Evolutionary conservation across 305 asterid species (phyloP).

Genomic region (Solanum hybrid): DNA sequence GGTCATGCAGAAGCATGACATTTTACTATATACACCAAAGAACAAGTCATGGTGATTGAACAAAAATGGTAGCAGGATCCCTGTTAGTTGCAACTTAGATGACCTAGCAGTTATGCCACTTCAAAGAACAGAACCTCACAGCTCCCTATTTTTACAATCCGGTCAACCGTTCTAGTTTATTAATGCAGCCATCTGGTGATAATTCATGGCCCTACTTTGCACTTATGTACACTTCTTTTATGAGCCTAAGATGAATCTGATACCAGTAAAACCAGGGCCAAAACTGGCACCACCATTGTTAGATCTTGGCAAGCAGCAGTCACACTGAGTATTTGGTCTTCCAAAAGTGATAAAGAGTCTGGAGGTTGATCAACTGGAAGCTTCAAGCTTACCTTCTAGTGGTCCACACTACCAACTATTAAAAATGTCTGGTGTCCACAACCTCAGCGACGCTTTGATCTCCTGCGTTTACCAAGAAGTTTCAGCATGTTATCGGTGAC

Average conservation of each 20-base stretch:
- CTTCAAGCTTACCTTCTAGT: not conserved
- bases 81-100: not conserved
- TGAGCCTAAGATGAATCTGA: not conserved
- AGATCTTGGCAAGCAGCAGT: not conserved
- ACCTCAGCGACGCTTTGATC: slow-evolving; percentile 47
- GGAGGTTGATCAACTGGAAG: not conserved
- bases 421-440: slow-evolving; percentile 11
- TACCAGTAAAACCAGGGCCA: not conserved
- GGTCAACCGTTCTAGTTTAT: not conserved
- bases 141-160: not conserved
- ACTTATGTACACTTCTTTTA: not conserved
- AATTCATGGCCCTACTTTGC: not conserved
- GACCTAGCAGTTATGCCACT: not conserved
- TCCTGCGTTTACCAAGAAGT: slow-evolving; percentile 64
- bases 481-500: slow-evolving; percentile 88
- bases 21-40: not conserved
- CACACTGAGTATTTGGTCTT: not conserved
- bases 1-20: not conserved
- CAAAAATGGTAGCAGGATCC: not conserved
- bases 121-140: not conserved
- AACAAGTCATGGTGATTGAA: not conserved
- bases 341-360: not conserved
- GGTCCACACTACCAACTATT: not conserved
- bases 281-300: not conserved
- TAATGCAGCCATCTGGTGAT: not conserved